Base-by-base conservation (phyloP, 1,139 yeast genomes). In the Nakaseomyces sp. region DNA sequence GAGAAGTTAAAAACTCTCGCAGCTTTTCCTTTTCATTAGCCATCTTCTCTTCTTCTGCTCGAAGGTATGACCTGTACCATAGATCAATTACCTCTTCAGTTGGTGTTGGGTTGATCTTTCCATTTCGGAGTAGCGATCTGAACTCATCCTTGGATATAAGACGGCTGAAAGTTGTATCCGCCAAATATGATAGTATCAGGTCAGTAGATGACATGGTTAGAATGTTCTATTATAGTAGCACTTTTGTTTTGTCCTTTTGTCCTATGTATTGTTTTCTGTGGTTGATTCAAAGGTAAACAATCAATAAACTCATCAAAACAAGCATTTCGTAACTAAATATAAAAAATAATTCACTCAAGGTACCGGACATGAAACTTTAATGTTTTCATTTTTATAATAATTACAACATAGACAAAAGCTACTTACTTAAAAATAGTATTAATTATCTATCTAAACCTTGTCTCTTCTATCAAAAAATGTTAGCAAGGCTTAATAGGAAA, bases 281-380 rank as follows among this genome's bases (percentile, higher is more conserved):
- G n/a, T n/a, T n/a, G n/a, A n/a, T n/a, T n/a, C n/a, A 22, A 22
- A 22, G 6, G 24, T 22, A 22, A 22, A 22, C 24, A 22, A 22
- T 9, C n/a, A n/a, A n/a, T n/a, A n/a, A n/a, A n/a, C n/a, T n/a
- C 26, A 24, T 7, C 26, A 24, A 3, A 22, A 22, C 24, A 22
- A 22, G 24, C 24, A 7, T 35, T 22, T 35, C 38, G 38, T 35
- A 5, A 16, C 38, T 35, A 35, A 35, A 35, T 35, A 35, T 35
- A 13, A 35, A 35, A 20, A 20, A 13, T 19, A 22, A 2, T n/a
- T n/a, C n/a, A n/a, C n/a, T n/a, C n/a, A n/a, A n/a, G n/a, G n/a
- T n/a, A n/a, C n/a, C n/a, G n/a, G n/a, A n/a, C n/a, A n/a, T n/a
- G n/a, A n/a, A n/a, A n/a, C n/a, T n/a, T n/a, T n/a, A n/a, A n/a